phyloP scores from a whole-genome alignment of 2,329 filamentous ascomycete genomes.

The Tolypocladium ophioglossoides region DNA sequence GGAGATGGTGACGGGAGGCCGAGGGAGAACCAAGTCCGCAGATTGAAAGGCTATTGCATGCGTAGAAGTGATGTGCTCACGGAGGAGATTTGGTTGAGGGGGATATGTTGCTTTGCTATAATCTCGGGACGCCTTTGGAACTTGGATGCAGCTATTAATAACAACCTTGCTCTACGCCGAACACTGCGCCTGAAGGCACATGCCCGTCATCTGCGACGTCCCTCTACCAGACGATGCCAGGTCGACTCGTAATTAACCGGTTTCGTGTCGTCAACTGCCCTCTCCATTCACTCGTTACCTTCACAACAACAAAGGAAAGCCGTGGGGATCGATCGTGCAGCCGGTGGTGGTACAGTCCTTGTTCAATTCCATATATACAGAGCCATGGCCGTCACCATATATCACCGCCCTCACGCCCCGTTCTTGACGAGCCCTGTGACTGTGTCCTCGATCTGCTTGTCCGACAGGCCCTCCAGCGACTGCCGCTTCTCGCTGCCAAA shows the following conservation, averaged over 20 bases:
- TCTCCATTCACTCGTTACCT: background rate
- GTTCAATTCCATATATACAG: background rate
- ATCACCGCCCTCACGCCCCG: background rate
- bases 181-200: background rate
- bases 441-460: constrained; percentile 51
- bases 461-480: constrained; percentile 46
- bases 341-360: background rate
- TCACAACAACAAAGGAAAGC: background rate
- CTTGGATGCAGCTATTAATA: background rate
- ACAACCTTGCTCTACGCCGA: background rate
- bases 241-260: background rate
- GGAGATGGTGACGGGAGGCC: background rate
- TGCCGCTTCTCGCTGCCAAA: constrained; percentile 47
- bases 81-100: background rate
- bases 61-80: background rate
- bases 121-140: background rate
- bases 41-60: background rate
- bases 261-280: background rate
- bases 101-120: background rate
- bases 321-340: background rate
- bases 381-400: background rate
- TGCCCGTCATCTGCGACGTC: background rate
- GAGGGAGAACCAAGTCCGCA: background rate
- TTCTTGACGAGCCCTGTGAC: constrained; percentile 43
- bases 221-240: background rate